Evolutionary conservation across 257 asterid genomes (phyloP).

Genomic region (Rauvolfia tetraphylla): DNA sequence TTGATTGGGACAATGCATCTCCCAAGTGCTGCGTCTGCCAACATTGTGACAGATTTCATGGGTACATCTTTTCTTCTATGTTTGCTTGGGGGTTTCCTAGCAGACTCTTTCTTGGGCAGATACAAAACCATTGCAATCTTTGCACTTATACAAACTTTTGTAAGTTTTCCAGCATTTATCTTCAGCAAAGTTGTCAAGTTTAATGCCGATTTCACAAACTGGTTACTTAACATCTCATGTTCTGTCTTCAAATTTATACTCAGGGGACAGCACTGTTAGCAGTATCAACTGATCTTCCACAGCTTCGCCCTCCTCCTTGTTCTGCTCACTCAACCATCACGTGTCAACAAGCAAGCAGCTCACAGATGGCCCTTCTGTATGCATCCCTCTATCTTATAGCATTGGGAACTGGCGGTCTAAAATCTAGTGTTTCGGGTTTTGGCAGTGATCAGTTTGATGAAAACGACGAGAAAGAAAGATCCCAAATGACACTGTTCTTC

Average conservation of each 20-base stretch:
- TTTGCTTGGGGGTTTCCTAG: slow-evolving; percentile 46
- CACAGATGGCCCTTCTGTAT: slow-evolving; percentile 35
- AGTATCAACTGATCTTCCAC: slow-evolving; percentile 30
- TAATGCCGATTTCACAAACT: neutral
- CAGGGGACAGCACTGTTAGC: slow-evolving; percentile 40
- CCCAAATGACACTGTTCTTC: slow-evolving; percentile 34
- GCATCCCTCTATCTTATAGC: slow-evolving; percentile 36
- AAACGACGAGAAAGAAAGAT: slow-evolving; percentile 29
- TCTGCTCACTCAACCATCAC: neutral
- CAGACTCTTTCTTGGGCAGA: slow-evolving; percentile 46
- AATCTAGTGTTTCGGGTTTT: slow-evolving; percentile 45
- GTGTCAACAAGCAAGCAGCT: slow-evolving; percentile 31
- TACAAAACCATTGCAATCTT: slow-evolving; percentile 33
- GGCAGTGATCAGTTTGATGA: slow-evolving; percentile 46
- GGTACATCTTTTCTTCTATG: slow-evolving; percentile 39
- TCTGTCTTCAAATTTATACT: neutral
- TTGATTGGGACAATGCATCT: slow-evolving; percentile 43
- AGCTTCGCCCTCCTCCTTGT: slow-evolving; percentile 35
- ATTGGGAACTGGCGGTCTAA: slow-evolving; percentile 43
- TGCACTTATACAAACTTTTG: slow-evolving; percentile 32
- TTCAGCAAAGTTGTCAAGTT: too few species aligned
- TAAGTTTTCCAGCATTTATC: slow-evolving; percentile 11
- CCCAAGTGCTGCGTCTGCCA: slow-evolving; percentile 41
- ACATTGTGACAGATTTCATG: slow-evolving; percentile 41
- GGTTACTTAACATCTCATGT: neutral